Base-by-base conservation (phyloP, 1,139 yeast species). In the Pichia sp. region DNA sequence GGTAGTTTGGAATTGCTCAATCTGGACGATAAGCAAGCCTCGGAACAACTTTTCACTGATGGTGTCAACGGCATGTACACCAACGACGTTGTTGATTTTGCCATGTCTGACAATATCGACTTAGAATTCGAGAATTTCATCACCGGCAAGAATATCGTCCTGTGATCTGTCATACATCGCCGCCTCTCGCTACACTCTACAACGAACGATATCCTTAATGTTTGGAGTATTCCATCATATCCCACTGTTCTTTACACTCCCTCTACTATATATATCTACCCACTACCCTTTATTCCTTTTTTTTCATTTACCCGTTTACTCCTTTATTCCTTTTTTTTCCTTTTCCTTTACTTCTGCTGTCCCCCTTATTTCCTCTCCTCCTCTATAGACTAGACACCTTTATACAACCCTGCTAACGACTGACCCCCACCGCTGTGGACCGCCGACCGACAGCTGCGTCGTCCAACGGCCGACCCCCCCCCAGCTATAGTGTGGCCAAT, bases 101-200 rank as follows among this genome's bases (percentile, higher is more conserved):
- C 42, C 12, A 44, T 32, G 40, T 4, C 30, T 24, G 44, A 40
- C 35, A 60, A 59, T 38, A 61, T 57, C 24, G 64, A 63, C 38
- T 40, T 54, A 40, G 65, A 60, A 36, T 61, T 61, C 50, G 62
- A 59, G 34, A 57, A 50, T 34, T 63, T 61, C 42, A 56, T 62
- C 24, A 58, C 54, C 35, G 65, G 65, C 15, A 57, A 40, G 27
- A 18, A 34, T 18, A 14, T 28, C 15, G 30, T 24, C 9, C 28
- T 24, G 3, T 24, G n/a, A n/a, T n/a, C n/a, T n/a, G n/a, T n/a
- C n/a, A n/a, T n/a, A n/a, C n/a, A n/a, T n/a, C n/a, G n/a, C n/a
- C n/a, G n/a, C n/a, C n/a, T n/a, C n/a, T n/a, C n/a, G n/a, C n/a
- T n/a, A n/a, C n/a, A n/a, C n/a, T n/a, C n/a, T n/a, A n/a, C n/a